A percentile compares a stretch with the other conserved stretches of the same genome.
These are phyloP conservation scores for Adansonia grandidieri DNA, from an alignment of 441 rosid genomes.

Conservation along the genomic window DNA sequence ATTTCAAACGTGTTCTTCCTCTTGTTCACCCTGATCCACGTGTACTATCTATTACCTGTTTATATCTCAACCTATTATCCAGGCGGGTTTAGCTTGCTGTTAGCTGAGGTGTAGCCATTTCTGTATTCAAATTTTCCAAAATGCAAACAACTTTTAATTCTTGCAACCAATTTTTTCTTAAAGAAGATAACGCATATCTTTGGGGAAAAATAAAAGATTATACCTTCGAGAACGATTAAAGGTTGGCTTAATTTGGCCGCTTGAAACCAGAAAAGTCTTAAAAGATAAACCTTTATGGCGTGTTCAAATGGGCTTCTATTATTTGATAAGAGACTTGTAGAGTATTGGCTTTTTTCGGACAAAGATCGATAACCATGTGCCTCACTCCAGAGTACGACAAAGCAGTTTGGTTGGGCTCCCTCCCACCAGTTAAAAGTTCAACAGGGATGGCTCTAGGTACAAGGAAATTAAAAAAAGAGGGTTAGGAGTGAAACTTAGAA, in stretches of 20 bases:
- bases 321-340: conserved; percentile 44
- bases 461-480: neutral
- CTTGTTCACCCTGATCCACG: neutral
- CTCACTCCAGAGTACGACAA: neutral
- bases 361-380: conserved; percentile 16
- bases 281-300: conserved; percentile 9
- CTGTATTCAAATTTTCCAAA: conserved; percentile 32
- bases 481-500: too few relatives aligned
- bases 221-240: conserved; percentile 11
- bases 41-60: neutral
- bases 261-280: neutral
- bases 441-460: neutral
- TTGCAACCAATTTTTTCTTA: neutral
- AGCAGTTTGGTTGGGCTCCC: neutral
- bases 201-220: neutral
- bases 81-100: conserved; percentile 38
- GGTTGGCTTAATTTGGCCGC: conserved; percentile 19
- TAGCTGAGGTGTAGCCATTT: conserved; percentile 79
- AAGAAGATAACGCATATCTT: neutral
- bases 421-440: neutral
- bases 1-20: neutral
- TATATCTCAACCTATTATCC: neutral
- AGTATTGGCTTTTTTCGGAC: conserved; percentile 14
- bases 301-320: neutral
- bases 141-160: neutral